Evolutionary conservation across 2,329 filamentous ascomycete genomes (phyloP).

Genomic region (Diplodia intermedia): DNA sequence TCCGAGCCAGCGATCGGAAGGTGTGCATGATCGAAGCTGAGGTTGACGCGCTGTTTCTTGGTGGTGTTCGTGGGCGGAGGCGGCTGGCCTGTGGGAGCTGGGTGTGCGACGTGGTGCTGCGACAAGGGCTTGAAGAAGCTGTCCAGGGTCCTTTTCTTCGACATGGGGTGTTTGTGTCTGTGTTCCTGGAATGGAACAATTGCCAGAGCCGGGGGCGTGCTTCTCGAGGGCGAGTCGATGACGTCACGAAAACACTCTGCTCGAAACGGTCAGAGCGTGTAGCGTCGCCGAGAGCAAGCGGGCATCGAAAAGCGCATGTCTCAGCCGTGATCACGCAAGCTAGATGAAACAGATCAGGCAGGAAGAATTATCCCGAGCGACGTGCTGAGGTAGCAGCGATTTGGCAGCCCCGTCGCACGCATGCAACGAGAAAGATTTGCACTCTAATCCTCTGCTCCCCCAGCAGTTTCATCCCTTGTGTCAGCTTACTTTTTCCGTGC

Average conservation of each 20-base stretch:
- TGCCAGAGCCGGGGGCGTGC: not conserved
- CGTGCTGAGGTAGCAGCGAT: conserved; percentile 7
- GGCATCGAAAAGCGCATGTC: conserved; percentile 6
- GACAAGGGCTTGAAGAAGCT: conserved; percentile 68
- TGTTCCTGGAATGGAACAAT: not conserved
- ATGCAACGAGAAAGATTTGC: conserved; percentile 22
- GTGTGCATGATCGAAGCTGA: conserved; percentile 45
- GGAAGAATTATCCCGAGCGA: not conserved
- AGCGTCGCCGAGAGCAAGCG: not conserved
- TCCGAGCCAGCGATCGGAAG: conserved; percentile 12
- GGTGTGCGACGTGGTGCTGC: conserved; percentile 11
- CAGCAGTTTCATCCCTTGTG: not conserved
- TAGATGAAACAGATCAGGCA: conserved; percentile 28
- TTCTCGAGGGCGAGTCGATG: conserved; percentile 9
- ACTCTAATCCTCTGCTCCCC: not conserved
- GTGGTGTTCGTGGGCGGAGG: not conserved
- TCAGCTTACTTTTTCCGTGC: conserved; percentile 13
- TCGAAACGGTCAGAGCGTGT: conserved; percentile 17
- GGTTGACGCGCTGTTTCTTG: conserved; percentile 34
- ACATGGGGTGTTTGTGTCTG: conserved; percentile 24
- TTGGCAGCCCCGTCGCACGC: conserved; percentile 15
- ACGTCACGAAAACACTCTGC: conserved; percentile 18
- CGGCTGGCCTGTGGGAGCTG: not conserved
- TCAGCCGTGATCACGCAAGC: conserved; percentile 24
- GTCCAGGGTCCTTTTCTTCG: conserved; percentile 69